Evolutionary conservation across 805 yeast species (phyloP).

Genomic region (Ogataea methylovora): DNA sequence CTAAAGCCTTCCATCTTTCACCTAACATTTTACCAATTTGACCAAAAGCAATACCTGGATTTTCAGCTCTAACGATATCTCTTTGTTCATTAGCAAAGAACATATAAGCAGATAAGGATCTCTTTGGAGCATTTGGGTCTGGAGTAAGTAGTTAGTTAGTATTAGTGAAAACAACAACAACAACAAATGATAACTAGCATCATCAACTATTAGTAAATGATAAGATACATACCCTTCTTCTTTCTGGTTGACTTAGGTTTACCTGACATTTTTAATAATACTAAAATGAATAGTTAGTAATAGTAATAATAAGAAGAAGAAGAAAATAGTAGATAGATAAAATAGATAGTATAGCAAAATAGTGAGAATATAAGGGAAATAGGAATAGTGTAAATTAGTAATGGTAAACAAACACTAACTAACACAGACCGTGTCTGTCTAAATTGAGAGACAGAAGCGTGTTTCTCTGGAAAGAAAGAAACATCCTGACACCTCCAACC

Average conservation of each 20-base stretch:
- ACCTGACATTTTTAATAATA: conserved; percentile 18
- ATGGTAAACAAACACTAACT: neutral
- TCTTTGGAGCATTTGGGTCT: conserved; percentile 99
- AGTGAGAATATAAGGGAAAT: neutral
- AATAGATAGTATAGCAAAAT: neutral
- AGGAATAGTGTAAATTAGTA: neutral
- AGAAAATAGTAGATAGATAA: neutral
- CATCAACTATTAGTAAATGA: neutral
- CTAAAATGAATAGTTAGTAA: conserved; percentile 4
- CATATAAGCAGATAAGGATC: conserved; percentile 97
- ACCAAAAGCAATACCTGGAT: conserved; percentile 94
- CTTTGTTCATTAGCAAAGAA: conserved; percentile 97
- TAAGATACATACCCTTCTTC: conserved; percentile 24
- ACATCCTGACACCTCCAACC: no score
- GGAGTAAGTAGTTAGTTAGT: conserved; percentile 1
- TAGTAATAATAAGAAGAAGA: neutral
- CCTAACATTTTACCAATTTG: conserved; percentile 94
- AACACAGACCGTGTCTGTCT: no score
- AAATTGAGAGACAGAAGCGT: no score
- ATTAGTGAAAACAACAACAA: neutral
- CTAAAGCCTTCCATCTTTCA: conserved; percentile 91
- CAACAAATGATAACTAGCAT: neutral
- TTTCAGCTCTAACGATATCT: conserved; percentile 90
- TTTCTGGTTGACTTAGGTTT: conserved; percentile 24
- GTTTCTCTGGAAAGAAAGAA: no score